Evolutionary conservation across 495 filamentous ascomycete genomes (phyloP).

Genomic region (Aspergillus heteromorphus): DNA sequence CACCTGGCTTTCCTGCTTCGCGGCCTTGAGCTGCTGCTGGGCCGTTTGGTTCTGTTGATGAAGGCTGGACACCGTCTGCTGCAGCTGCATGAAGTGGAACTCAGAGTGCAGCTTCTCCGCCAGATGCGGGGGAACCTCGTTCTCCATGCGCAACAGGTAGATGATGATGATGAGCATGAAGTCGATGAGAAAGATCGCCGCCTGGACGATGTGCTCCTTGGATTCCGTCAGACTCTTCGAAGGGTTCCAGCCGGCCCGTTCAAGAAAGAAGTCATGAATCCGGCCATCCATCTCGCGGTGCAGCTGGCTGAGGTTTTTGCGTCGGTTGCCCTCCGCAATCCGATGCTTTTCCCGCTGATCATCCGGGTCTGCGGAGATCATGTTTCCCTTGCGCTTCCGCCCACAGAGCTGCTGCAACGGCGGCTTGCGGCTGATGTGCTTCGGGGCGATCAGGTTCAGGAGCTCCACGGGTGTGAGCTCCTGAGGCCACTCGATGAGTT

Average conservation of each 20-base stretch:
- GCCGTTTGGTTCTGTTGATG: conserved; percentile 38
- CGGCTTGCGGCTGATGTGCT: conserved; percentile 40
- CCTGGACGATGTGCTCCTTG: conserved; percentile 46
- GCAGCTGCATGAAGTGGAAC: conserved; percentile 40
- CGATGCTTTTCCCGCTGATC: conserved; percentile 45
- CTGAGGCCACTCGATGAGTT: conserved; percentile 32
- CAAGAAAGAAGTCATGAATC: conserved; percentile 41
- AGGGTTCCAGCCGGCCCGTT: conserved; percentile 42
- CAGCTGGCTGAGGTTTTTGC: conserved; percentile 41
- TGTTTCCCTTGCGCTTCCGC: conserved; percentile 42
- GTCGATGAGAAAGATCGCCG: conserved; percentile 39
- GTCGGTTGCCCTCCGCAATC: conserved; percentile 42
- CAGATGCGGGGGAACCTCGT: conserved; percentile 34
- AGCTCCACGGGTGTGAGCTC: conserved; percentile 35
- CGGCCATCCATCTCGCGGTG: conserved; percentile 38
- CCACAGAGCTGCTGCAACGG: conserved; percentile 43
- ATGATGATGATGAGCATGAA: conserved; percentile 40
- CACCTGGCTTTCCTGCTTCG: conserved; percentile 36
- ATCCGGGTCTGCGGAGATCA: conserved; percentile 30
- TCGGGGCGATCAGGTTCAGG: conserved; percentile 34
- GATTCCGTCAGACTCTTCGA: conserved; percentile 42
- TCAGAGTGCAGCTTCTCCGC: conserved; percentile 41
- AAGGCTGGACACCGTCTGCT: conserved; percentile 32
- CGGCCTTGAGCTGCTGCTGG: conserved; percentile 33
- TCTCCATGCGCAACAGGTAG: conserved; percentile 35